phyloP scores from a whole-genome alignment of 176 grass and related monocot genomes.

The Zea luxurians region DNA sequence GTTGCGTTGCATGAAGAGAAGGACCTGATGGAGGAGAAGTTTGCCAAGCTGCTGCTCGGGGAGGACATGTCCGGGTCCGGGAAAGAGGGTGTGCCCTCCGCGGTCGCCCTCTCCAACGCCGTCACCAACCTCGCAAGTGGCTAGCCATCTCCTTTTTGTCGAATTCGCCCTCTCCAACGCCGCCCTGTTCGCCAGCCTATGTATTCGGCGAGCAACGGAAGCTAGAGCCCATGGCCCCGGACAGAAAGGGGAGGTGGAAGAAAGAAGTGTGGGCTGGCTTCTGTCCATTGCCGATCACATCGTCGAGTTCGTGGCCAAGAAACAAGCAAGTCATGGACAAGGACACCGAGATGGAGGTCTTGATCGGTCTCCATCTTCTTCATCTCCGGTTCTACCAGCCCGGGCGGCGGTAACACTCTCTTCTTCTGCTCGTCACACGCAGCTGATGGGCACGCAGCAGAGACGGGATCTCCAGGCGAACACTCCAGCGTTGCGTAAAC shows the following conservation, averaged over 20 bases:
- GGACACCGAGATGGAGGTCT: constrained; percentile 75
- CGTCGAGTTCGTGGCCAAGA: constrained; percentile 77
- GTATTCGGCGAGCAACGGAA: constrained; percentile 84
- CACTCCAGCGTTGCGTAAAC: constrained; percentile 68
- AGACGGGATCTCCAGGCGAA: constrained; percentile 73
- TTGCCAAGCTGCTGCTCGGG: constrained; percentile 71
- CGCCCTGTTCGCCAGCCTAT: constrained; percentile 49
- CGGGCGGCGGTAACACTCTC: neutral
- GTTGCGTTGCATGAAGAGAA: constrained; percentile 57
- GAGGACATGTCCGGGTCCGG: constrained; percentile 71
- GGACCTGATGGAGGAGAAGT: constrained; percentile 73
- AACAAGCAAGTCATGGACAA: constrained; percentile 65
- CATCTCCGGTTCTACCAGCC: too few relatives aligned
- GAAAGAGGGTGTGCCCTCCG: constrained; percentile 82
- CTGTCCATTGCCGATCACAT: constrained; percentile 86
- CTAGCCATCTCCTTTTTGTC: neutral
- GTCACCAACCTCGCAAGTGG: constrained; percentile 88
- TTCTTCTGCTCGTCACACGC: neutral
- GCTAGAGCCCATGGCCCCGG: constrained; percentile 69
- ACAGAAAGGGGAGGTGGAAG: constrained; percentile 80
- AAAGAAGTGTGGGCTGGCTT: constrained; percentile 74
- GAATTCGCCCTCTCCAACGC: neutral
- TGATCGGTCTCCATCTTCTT: too few relatives aligned
- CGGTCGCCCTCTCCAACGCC: constrained; percentile 80
- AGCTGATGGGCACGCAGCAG: constrained; percentile 93